phyloP scores from a whole-genome alignment of 768 basidiomycete species.

The Pleurotus eryngii region DNA sequence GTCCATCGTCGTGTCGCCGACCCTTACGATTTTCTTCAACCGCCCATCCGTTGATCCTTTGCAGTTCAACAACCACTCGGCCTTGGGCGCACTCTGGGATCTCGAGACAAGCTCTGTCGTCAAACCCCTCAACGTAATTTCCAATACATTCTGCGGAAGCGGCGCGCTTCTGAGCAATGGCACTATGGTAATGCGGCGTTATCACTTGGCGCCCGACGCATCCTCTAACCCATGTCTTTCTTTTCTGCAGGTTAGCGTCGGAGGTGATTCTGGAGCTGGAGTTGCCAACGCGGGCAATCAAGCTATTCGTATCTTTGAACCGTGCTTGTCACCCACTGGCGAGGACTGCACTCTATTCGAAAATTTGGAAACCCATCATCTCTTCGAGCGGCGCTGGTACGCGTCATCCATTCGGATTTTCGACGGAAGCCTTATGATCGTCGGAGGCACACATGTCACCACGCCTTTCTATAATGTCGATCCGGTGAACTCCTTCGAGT shows the following conservation, averaged over 20 bases:
- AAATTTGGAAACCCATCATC: conserved; percentile 18
- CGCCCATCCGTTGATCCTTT: conserved; percentile 5
- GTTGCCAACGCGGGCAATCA: not conserved
- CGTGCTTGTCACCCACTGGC: conserved; percentile 20
- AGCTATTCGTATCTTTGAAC: conserved; percentile 26
- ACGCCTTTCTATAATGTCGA: conserved; percentile 25
- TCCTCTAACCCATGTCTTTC: not conserved
- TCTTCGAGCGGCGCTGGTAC: conserved; percentile 25
- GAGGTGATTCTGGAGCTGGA: not conserved
- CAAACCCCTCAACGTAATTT: conserved; percentile 20
- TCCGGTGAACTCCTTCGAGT: conserved; percentile 27
- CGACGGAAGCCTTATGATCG: conserved; percentile 28
- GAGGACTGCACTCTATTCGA: conserved; percentile 25
- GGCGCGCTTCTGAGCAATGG: conserved; percentile 30
- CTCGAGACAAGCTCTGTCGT: conserved; percentile 15
- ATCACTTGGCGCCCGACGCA: no score
- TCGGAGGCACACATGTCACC: conserved; percentile 24
- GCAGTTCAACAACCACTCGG: conserved; percentile 26
- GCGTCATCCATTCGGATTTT: conserved; percentile 24
- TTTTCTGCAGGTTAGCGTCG: conserved; percentile 12
- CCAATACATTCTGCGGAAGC: conserved; percentile 29
- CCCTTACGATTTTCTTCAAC: conserved; percentile 19
- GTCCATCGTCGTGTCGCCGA: conserved; percentile 24
- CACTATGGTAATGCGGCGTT: conserved; percentile 19
- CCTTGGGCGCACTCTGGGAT: conserved; percentile 23